These are phyloP conservation scores for Pichia phayaonensis DNA, from an alignment of 805 yeast genomes.

Conservation along the genomic window DNA sequence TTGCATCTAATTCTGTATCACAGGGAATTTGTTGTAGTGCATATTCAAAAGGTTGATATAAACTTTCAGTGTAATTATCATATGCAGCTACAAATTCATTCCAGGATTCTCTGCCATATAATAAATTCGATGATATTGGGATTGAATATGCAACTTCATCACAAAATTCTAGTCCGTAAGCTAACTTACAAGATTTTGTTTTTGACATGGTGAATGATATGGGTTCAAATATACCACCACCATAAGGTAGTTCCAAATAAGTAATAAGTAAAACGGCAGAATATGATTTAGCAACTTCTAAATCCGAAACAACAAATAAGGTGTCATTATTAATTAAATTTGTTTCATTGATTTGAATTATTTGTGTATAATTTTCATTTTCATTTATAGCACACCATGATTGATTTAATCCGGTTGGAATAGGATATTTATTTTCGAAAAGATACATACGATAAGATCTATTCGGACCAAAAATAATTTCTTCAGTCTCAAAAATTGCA, in stretches of 20 bases:
- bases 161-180: slow-evolving; percentile 74
- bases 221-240: slow-evolving; percentile 57
- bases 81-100: slow-evolving; percentile 40
- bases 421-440: slow-evolving; percentile 35
- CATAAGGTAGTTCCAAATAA: slow-evolving; percentile 30
- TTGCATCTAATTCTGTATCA: slow-evolving; percentile 54
- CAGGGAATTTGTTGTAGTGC: slow-evolving; percentile 76
- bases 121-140: slow-evolving; percentile 39
- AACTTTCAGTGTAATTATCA: slow-evolving; percentile 50
- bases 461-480: background rate
- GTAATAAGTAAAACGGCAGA: slow-evolving; percentile 55
- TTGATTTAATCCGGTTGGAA: slow-evolving; percentile 34
- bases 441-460: slow-evolving; percentile 35
- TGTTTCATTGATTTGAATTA: slow-evolving; percentile 17
- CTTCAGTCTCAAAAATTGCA: slow-evolving; percentile 57
- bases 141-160: slow-evolving; percentile 79
- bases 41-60: slow-evolving; percentile 61
- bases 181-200: slow-evolving; percentile 57
- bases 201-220: slow-evolving; percentile 50
- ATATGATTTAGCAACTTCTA: slow-evolving; percentile 56
- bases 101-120: slow-evolving; percentile 24
- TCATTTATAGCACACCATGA: slow-evolving; percentile 69
- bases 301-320: slow-evolving; percentile 53
- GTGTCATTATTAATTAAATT: slow-evolving; percentile 21
- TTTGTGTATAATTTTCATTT: slow-evolving; percentile 18